phyloP scores from a whole-genome alignment of 352 stramenopile species.

The Pythium folliculosum region DNA sequence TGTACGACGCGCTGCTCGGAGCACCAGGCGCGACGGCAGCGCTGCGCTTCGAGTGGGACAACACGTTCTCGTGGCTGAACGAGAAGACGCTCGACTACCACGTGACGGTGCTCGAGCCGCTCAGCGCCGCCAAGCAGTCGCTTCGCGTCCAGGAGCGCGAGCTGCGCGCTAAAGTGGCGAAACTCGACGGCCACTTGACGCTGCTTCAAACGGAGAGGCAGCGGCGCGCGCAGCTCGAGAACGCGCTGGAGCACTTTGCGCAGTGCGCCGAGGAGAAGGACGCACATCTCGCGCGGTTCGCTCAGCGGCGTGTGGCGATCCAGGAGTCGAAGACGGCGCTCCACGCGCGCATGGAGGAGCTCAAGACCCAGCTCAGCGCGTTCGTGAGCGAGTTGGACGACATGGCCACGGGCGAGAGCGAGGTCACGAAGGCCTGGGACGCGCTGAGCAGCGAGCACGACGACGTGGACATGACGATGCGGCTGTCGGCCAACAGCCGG shows the following conservation, averaged over 20 bases:
- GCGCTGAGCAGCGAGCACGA: slow-evolving; percentile 46
- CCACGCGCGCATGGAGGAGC: slow-evolving; percentile 61
- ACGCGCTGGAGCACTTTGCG: slow-evolving; percentile 37
- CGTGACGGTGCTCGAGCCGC: slow-evolving; percentile 67
- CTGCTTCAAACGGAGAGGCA: slow-evolving; percentile 40
- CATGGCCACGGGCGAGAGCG: slow-evolving; percentile 41
- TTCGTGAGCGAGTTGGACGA: slow-evolving; percentile 56
- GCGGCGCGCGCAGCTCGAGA: slow-evolving; percentile 38
- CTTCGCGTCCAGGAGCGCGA: slow-evolving; percentile 36
- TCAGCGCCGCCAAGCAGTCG: slow-evolving; percentile 41
- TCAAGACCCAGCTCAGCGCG: slow-evolving; percentile 44
- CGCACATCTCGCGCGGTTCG: slow-evolving; percentile 37
- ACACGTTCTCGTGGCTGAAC: slow-evolving; percentile 84
- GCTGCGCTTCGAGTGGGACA: slow-evolving; percentile 80
- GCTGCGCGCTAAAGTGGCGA: slow-evolving; percentile 28
- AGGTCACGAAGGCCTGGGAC: slow-evolving; percentile 41
- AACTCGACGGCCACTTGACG: slow-evolving; percentile 34
- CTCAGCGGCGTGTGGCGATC: slow-evolving; percentile 34
- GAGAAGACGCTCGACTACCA: slow-evolving; percentile 87
- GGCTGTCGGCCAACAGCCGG: slow-evolving; percentile 42
- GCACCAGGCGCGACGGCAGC: slow-evolving; percentile 26
- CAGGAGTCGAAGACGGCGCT: slow-evolving; percentile 38
- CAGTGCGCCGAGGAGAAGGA: slow-evolving; percentile 44
- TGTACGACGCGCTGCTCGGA: slow-evolving; percentile 38
- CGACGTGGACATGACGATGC: slow-evolving; percentile 72